A percentile compares a stretch with the other conserved stretches of the same genome.
These are phyloP conservation scores for Vitis rupestris DNA, from an alignment of 164 flowering plant genomes.

Conservation along the genomic window DNA sequence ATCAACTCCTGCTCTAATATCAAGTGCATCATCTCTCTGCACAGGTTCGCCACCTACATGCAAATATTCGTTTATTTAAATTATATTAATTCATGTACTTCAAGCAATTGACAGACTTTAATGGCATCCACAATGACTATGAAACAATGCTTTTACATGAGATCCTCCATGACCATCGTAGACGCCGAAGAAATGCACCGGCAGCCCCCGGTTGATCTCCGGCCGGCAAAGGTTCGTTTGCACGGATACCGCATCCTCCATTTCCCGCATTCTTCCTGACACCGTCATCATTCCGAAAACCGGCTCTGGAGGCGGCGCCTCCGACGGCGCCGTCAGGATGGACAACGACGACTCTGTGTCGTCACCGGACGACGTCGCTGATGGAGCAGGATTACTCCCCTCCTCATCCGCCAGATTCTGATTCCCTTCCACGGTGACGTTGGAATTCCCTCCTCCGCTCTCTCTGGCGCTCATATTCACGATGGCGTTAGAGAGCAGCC, in stretches of 20 bases:
- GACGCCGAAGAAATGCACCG: conserved; percentile 57
- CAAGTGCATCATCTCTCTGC: conserved; percentile 45
- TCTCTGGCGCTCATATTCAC: neutral
- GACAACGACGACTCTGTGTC: conserved; percentile 9
- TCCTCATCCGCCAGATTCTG: conserved; percentile 11
- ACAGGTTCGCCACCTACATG: conserved; percentile 42
- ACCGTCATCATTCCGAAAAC: conserved; percentile 39
- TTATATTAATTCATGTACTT: no score
- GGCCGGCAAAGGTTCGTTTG: conserved; percentile 29
- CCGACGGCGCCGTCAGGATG: neutral
- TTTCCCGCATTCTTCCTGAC: conserved; percentile 39
- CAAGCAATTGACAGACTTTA: no score
- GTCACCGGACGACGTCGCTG: conserved; percentile 6
- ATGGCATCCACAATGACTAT: no score
- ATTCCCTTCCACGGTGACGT: conserved; percentile 5
- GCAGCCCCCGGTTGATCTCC: conserved; percentile 12
- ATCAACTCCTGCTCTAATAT: conserved; percentile 38
- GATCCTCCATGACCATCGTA: conserved; percentile 67
- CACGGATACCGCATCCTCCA: conserved; percentile 49
- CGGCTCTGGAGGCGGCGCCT: conserved; percentile 5
- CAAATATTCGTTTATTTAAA: no score
- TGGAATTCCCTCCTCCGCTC: conserved; percentile 7
- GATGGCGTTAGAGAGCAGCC: no score
- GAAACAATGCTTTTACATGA: conserved; percentile 31
- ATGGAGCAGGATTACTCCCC: neutral